These are phyloP conservation scores for Phytophthora sojae DNA, from an alignment of 352 stramenopile species.

Conservation along the genomic window DNA sequence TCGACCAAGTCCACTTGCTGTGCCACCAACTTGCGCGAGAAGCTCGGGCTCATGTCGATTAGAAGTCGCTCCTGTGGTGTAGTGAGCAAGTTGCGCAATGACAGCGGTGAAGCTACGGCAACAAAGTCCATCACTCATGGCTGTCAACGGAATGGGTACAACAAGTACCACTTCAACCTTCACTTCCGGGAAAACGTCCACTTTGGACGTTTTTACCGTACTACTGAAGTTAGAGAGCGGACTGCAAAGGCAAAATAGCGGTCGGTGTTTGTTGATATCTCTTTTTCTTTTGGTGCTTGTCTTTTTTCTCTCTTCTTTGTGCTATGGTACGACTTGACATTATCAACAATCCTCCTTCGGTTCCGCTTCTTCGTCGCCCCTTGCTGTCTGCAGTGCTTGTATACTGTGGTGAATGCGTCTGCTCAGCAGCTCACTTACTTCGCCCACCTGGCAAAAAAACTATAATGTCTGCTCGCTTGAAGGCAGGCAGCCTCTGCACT, in stretches of 20 bases:
- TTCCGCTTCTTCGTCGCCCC: conserved; percentile 13
- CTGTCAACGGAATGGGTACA: conserved; percentile 14
- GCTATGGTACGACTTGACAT: conserved; percentile 61
- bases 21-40: not conserved
- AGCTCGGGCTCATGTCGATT: not conserved
- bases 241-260: too few relatives aligned
- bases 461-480: conserved; percentile 23
- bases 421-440: conserved; percentile 4
- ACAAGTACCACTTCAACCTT: not conserved
- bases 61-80: not conserved
- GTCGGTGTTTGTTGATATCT: conserved; percentile 22
- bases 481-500: conserved; percentile 17
- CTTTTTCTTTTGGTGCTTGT: conserved; percentile 20
- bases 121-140: conserved; percentile 20
- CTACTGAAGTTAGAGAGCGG: too few relatives aligned
- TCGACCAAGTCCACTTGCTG: conserved; percentile 7
- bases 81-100: conserved; percentile 4
- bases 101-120: not conserved
- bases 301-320: conserved; percentile 18
- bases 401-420: conserved; percentile 21
- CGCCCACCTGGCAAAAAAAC: conserved; percentile 31
- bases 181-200: too few relatives aligned
- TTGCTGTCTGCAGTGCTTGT: conserved; percentile 5
- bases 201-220: too few relatives aligned
- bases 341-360: conserved; percentile 48